Evolutionary conservation across 805 yeast species (phyloP).

Genomic region (Ogataea minuta): DNA sequence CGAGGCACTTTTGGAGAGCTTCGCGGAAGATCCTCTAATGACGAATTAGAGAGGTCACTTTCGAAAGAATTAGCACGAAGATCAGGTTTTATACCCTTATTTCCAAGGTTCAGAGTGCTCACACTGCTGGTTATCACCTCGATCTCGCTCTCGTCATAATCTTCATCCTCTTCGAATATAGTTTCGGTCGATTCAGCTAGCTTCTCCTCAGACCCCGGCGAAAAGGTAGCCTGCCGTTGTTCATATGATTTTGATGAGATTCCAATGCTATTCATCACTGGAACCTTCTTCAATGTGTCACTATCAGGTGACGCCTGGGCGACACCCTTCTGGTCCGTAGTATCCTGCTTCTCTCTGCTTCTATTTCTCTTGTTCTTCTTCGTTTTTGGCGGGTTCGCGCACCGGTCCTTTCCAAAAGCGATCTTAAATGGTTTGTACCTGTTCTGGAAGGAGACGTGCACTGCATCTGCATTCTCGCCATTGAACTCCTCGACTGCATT

Average conservation of each 20-base stretch:
- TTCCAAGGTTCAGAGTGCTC: slow-evolving; percentile 1
- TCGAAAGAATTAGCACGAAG: slow-evolving; percentile 7
- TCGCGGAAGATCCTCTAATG: slow-evolving; percentile 10
- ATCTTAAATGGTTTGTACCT: slow-evolving; percentile 56
- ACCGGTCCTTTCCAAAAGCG: slow-evolving; percentile 69
- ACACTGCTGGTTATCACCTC: slow-evolving; percentile 15
- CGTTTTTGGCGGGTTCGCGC: slow-evolving; percentile 68
- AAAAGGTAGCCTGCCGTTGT: slow-evolving; percentile 3
- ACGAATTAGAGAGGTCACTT: slow-evolving; percentile 9
- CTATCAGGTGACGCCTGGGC: slow-evolving; percentile 8
- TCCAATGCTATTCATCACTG: slow-evolving; percentile 26
- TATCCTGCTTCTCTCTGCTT: slow-evolving; percentile 31
- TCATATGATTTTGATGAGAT: slow-evolving; percentile 25
- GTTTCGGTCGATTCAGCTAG: slow-evolving; percentile 2
- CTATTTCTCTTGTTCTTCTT: slow-evolving; percentile 43
- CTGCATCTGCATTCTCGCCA: slow-evolving; percentile 30
- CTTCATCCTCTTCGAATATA: slow-evolving; percentile 10
- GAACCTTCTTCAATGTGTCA: slow-evolving; percentile 13
- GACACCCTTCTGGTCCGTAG: slow-evolving; percentile 4
- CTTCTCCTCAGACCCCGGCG: slow-evolving; percentile 3
- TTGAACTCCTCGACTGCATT: slow-evolving; percentile 60
- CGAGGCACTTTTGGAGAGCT: slow-evolving; percentile 1
- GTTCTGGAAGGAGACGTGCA: slow-evolving; percentile 40
- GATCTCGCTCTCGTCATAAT: slow-evolving; percentile 12
- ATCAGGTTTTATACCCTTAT: neutral